Evolutionary conservation across 768 basidiomycete genomes (phyloP).

Genomic region (Erythrobasidium yunnanense): DNA sequence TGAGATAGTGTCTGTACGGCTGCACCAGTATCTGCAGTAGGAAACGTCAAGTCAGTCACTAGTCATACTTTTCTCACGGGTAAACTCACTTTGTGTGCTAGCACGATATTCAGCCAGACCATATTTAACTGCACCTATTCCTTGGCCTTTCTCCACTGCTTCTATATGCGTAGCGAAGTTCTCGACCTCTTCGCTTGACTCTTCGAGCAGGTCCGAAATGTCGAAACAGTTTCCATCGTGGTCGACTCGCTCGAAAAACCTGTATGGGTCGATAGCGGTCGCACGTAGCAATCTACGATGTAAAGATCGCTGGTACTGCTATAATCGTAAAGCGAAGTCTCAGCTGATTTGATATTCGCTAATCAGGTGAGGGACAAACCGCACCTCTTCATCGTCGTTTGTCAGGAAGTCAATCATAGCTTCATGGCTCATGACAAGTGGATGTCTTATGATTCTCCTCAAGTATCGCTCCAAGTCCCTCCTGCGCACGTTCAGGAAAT

Average conservation of each 20-base stretch:
- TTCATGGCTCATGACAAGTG: constrained; percentile 65
- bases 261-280: neutral
- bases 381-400: constrained; percentile 62
- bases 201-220: neutral
- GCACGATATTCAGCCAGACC: neutral
- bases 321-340: neutral
- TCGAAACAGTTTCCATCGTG: constrained; percentile 15
- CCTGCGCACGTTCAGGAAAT: constrained; percentile 70
- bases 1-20: neutral
- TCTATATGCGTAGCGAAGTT: constrained; percentile 10
- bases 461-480: constrained; percentile 74
- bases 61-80: neutral
- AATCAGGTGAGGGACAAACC: constrained; percentile 37
- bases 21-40: neutral
- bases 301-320: neutral
- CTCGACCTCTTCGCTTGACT: neutral
- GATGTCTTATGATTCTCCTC: constrained; percentile 58
- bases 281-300: neutral
- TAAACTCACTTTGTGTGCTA: constrained; percentile 1
- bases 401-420: constrained; percentile 67
- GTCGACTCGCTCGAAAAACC: constrained; percentile 8
- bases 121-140: neutral
- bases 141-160: constrained; percentile 22
- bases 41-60: neutral
- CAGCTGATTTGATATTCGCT: neutral